Evolutionary conservation across 2,329 filamentous ascomycete species (phyloP).

Genomic region (Cadophora luteo-olivacea): DNA sequence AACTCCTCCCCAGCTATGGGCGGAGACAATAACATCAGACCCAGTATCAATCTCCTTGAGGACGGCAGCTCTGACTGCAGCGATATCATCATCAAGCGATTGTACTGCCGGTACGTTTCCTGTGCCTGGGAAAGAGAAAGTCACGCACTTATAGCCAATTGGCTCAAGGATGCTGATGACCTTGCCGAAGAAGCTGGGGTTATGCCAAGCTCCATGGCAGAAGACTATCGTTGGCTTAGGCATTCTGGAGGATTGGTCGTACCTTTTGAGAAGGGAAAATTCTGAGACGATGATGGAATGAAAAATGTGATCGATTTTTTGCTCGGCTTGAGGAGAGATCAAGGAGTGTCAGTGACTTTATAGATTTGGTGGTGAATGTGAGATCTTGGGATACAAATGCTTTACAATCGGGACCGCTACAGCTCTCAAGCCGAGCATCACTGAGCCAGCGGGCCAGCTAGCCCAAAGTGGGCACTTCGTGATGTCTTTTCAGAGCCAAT

Average conservation of each 20-base stretch:
- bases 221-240: conserved; percentile 32
- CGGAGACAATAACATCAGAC: conserved; percentile 48
- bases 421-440: too few species aligned
- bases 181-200: conserved; percentile 27
- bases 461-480: too few species aligned
- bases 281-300: not conserved
- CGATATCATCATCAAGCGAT: conserved; percentile 32
- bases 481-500: too few species aligned
- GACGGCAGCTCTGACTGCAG: conserved; percentile 26
- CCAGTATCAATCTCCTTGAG: conserved; percentile 39
- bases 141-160: conserved; percentile 32
- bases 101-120: conserved; percentile 23
- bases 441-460: too few species aligned
- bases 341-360: not conserved
- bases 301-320: not conserved
- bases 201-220: conserved; percentile 34
- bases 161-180: conserved; percentile 30
- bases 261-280: not conserved
- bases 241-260: conserved; percentile 14
- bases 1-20: conserved; percentile 49
- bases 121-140: conserved; percentile 28
- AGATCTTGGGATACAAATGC: not conserved
- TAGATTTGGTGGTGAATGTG: not conserved
- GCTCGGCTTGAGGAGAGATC: not conserved
- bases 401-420: not conserved